Conservation (phyloP, 2,329 filamentous ascomycete species). For the Magnaporthiopsis rhizophila region DNA sequence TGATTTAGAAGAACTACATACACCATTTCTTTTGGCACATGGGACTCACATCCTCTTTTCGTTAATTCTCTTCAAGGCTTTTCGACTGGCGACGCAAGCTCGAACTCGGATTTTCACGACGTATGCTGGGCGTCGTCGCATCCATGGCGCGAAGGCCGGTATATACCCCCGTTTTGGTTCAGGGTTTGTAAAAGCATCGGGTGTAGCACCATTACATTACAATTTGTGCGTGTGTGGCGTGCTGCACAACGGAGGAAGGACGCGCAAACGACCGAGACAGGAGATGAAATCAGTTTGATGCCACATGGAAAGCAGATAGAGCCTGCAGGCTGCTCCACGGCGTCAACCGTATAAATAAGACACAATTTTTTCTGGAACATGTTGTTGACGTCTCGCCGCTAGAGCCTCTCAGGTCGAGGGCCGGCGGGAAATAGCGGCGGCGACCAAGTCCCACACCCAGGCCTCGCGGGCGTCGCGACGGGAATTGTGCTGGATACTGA, state of each 20-base stretch:
- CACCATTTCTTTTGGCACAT: no score
- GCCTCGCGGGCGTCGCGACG: slow-evolving; percentile 17
- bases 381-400: background rate
- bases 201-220: no score
- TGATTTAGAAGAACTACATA: background rate
- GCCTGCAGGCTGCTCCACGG: background rate
- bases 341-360: background rate
- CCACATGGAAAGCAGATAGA: background rate
- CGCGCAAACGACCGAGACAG: background rate
- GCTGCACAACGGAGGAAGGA: background rate
- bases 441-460: slow-evolving; percentile 29
- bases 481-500: slow-evolving; percentile 23
- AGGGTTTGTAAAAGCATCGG: background rate
- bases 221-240: background rate
- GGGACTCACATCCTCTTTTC: no score
- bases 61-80: background rate
- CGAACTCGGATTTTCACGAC: background rate
- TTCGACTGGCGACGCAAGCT: background rate
- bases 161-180: background rate
- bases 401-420: background rate
- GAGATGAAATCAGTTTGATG: background rate
- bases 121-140: background rate
- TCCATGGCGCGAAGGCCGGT: background rate
- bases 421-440: slow-evolving; percentile 15
- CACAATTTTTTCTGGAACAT: background rate